A percentile compares a stretch with the other conserved stretches of the same genome.
phyloP scores from a whole-genome alignment of 148 eudicot species.

The Cornus kousa region DNA sequence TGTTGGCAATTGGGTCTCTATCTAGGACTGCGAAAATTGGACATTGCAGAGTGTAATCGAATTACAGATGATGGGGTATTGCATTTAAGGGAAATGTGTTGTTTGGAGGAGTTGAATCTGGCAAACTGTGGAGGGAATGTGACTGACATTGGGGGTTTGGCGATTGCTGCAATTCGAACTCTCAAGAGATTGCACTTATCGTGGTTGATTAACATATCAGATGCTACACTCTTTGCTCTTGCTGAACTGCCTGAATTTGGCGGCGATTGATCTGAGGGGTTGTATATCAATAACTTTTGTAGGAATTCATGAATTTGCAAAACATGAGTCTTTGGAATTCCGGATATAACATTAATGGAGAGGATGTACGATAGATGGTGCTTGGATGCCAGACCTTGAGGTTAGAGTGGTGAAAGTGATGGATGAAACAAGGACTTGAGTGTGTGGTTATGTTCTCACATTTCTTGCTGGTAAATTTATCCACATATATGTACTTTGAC shows the following conservation, averaged over 20 bases:
- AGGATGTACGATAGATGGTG: constrained; percentile 14
- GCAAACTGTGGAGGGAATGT: constrained; percentile 21
- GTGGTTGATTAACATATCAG: constrained; percentile 14
- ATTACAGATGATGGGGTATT: constrained; percentile 20
- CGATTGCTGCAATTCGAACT: constrained; percentile 17
- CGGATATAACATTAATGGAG: constrained; percentile 7
- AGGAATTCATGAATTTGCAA: constrained; percentile 14
- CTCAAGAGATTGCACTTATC: constrained; percentile 21
- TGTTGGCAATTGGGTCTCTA: constrained; percentile 13
- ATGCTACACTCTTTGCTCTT: constrained; percentile 16
- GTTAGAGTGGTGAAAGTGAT: constrained; percentile 13
- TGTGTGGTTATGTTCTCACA: background rate
- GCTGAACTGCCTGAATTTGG: constrained; percentile 16
- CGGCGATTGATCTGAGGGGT: constrained; percentile 12
- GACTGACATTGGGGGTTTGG: constrained; percentile 18
- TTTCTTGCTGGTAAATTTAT: background rate
- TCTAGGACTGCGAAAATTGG: constrained; percentile 16
- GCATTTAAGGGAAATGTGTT: constrained; percentile 9
- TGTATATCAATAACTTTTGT: constrained; percentile 10
- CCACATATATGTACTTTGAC: background rate
- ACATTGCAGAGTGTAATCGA: constrained; percentile 22
- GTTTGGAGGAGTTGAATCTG: constrained; percentile 25
- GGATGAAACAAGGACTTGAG: background rate
- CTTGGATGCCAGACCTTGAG: constrained; percentile 19
- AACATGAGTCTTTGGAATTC: constrained; percentile 14